Evolutionary conservation across 768 basidiomycete genomes (phyloP).

Genomic region (Pleurotus ostreatus): DNA sequence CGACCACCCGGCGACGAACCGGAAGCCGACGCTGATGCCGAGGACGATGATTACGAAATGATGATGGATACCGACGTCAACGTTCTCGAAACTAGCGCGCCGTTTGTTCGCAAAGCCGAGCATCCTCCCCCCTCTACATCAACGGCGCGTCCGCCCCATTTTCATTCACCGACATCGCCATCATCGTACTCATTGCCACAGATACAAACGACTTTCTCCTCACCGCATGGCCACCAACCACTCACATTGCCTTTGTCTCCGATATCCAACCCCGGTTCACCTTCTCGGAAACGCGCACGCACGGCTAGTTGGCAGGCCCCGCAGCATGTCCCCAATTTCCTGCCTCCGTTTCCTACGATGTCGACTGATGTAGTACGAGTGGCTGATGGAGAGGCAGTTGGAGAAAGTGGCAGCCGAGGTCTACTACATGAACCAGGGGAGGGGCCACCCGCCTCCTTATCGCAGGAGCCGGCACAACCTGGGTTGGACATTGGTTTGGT

Average conservation of each 20-base stretch:
- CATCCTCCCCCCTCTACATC: constrained; percentile 16
- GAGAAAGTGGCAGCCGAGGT: too few species aligned
- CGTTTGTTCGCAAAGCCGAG: constrained; percentile 23
- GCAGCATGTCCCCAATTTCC: constrained; percentile 58
- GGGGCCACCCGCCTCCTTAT: constrained; percentile 14
- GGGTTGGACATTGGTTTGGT: too few species aligned
- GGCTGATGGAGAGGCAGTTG: too few species aligned
- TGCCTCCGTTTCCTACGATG: constrained; percentile 61
- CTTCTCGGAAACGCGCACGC: constrained; percentile 54
- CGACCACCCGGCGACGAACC: constrained; percentile 24
- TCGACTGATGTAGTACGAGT: constrained; percentile 24
- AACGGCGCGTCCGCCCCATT: too few species aligned
- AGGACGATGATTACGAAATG: constrained; percentile 19
- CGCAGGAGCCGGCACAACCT: too few species aligned
- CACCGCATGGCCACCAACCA: constrained; percentile 14
- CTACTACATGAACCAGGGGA: too few species aligned
- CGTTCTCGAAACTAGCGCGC: constrained; percentile 11
- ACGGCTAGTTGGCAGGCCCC: constrained; percentile 57
- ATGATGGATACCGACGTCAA: constrained; percentile 27
- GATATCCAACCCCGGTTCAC: constrained; percentile 53
- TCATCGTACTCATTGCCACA: too few species aligned
- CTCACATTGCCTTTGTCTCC: constrained; percentile 52
- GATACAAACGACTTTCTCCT: too few species aligned
- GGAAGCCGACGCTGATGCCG: constrained; percentile 26
- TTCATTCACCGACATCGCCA: too few species aligned